phyloP scores from a whole-genome alignment of 176 grass and related monocot species.

The Olyra latifolia region DNA sequence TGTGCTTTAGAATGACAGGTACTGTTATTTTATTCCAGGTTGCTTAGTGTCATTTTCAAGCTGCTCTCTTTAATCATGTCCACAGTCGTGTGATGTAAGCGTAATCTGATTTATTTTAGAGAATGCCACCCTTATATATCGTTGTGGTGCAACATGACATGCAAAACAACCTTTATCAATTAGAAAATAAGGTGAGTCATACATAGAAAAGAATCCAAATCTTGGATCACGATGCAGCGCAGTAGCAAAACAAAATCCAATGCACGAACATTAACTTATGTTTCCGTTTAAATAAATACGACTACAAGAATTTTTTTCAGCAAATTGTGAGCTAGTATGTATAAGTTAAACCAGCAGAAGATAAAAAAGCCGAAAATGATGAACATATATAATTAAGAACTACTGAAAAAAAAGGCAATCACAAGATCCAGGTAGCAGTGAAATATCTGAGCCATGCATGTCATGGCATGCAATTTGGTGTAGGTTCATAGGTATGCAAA shows the following conservation, averaged over 20 bases:
- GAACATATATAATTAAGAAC: background rate
- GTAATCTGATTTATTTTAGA: slow-evolving; percentile 11
- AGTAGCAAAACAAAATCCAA: background rate
- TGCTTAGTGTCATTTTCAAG: slow-evolving; percentile 22
- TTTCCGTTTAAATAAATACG: background rate
- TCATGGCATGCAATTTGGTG: background rate
- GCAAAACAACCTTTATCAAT: background rate
- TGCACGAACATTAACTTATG: background rate
- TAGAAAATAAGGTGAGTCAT: background rate
- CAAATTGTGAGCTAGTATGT: background rate
- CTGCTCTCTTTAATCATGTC: slow-evolving; percentile 12
- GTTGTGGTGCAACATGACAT: background rate
- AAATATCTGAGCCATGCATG: background rate
- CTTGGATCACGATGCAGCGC: background rate
- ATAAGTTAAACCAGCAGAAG: background rate
- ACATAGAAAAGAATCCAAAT: slow-evolving; percentile 12
- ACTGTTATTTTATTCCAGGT: background rate
- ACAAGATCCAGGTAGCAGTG: slow-evolving; percentile 10
- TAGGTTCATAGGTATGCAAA: slow-evolving; percentile 31
- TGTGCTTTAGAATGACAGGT: slow-evolving; percentile 6
- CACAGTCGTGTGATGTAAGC: background rate
- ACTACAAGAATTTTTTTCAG: background rate
- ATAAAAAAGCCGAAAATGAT: background rate
- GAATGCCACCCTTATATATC: background rate
- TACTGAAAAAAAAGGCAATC: background rate